Base-by-base conservation (phyloP, 306 rosid species). In the Trichosanthes truncata region DNA sequence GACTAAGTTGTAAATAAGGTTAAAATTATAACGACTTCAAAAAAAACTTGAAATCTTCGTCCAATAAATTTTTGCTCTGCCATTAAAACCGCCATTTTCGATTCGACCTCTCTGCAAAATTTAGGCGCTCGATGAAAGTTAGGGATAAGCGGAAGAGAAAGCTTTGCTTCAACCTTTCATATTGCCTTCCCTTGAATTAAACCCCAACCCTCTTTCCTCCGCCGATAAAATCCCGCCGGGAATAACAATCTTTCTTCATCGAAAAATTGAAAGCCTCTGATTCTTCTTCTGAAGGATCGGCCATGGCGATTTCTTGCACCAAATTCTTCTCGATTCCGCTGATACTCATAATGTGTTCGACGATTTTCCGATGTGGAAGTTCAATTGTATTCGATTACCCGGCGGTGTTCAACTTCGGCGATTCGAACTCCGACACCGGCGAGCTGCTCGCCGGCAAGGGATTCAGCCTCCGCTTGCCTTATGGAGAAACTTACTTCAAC, bases 371-470 rank as follows among this genome's bases (percentile, higher is more conserved):
- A 31, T 13, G 35, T 78, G 83, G 80, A 51, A 82, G 79, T 77
- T 84, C 98, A 0, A 53, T 26, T 3, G 85, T 76, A 23, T 93
- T 81, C 81, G 72, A 55, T 72, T 93, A 87, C 71, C 98, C 92
- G 5, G 90, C 92, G 0, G 91, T 74, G 35, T 91, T 91, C 92
- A 93, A 93, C 88, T 90, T 91, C 11, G 98, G 98, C 25, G 98
- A 93, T 81, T 93, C 98, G 13, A 91, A 93, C 75, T 93, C 98
- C 11, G 97, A 90, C 83, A 93, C 98, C 0, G 98, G 98, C 36
- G 93, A 87, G 13, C 84, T 91, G 14, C 52, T 45, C 7, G 88
- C 88, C 1, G 96, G 88, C 46, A 46, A 88, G 43, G 98, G 95
- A 15, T 63, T 87, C 77, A 82, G 41, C 71, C 86, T 89, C 5